A percentile compares a stretch with the other conserved stretches of the same genome.
phyloP scores from a whole-genome alignment of 768 basidiomycete genomes.

The Rubroboletus pulcherrimus region DNA sequence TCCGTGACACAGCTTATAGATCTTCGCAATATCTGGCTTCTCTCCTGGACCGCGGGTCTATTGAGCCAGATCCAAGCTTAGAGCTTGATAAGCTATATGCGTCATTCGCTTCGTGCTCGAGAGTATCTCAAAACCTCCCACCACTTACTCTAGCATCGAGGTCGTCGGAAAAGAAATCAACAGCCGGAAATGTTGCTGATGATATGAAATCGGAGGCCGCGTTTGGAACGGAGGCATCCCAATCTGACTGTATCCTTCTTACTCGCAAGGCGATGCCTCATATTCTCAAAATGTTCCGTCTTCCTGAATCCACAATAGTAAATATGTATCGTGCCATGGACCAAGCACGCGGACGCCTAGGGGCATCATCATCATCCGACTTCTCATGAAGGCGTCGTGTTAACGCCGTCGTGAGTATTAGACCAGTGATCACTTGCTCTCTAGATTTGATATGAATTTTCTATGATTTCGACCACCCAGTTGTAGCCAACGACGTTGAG shows the following conservation, averaged over 20 bases:
- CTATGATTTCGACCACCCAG: background rate
- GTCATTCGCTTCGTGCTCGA: slow-evolving; percentile 22
- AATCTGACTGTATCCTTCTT: slow-evolving; percentile 40
- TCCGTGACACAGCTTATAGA: slow-evolving; percentile 50
- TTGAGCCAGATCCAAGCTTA: slow-evolving; percentile 53
- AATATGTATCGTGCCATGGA: slow-evolving; percentile 65
- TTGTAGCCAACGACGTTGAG: slow-evolving; percentile 3
- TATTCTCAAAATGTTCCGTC: slow-evolving; percentile 44
- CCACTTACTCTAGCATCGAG: slow-evolving; percentile 3
- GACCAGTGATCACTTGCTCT: slow-evolving; percentile 5
- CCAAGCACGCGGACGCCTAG: slow-evolving; percentile 42
- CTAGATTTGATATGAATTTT: slow-evolving; percentile 3
- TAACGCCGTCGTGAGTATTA: slow-evolving; percentile 9
- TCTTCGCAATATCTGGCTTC: slow-evolving; percentile 64
- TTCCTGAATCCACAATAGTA: slow-evolving; percentile 42
- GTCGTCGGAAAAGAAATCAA: slow-evolving; percentile 8
- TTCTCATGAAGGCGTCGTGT: background rate
- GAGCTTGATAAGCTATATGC: slow-evolving; percentile 58
- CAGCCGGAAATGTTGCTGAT: background rate
- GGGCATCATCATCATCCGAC: slow-evolving; percentile 6
- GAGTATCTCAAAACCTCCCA: slow-evolving; percentile 8
- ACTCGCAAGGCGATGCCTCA: slow-evolving; percentile 50
- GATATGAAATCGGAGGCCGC: slow-evolving; percentile 2
- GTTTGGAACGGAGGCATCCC: slow-evolving; percentile 1
- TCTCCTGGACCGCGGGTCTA: slow-evolving; percentile 51